A percentile compares a stretch with the other conserved stretches of the same genome.
Conservation (phyloP, 305 asterid species). For the Fraxinus velutina region DNA sequence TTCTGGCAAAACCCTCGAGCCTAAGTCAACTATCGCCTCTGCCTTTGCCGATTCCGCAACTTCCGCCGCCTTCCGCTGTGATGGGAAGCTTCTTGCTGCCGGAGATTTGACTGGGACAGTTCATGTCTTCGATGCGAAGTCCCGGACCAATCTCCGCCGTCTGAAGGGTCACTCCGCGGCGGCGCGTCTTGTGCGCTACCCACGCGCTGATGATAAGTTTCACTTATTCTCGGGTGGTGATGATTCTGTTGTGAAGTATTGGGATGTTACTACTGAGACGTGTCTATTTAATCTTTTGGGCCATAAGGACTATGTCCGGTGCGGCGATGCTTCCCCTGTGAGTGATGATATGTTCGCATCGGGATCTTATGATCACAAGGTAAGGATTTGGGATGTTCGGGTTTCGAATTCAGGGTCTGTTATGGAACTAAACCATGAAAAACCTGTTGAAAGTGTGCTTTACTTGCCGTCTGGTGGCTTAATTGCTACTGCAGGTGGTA, state of each 20-base stretch:
- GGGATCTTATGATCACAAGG: constrained; percentile 73
- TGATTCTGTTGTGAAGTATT: constrained; percentile 84
- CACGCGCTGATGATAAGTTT: constrained; percentile 60
- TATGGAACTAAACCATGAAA: constrained; percentile 76
- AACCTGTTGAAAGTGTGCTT: constrained; percentile 81
- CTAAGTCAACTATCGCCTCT: constrained; percentile 51
- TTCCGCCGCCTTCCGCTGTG: constrained; percentile 63
- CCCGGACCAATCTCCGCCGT: constrained; percentile 57
- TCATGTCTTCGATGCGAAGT: constrained; percentile 63
- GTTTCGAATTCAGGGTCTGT: constrained; percentile 46
- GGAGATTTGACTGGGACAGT: constrained; percentile 70
- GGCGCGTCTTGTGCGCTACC: constrained; percentile 57
- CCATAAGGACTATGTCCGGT: constrained; percentile 83
- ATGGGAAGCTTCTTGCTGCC: constrained; percentile 65
- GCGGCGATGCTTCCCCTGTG: constrained; percentile 77
- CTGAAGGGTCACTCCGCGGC: constrained; percentile 67
- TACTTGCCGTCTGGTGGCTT: constrained; percentile 85
- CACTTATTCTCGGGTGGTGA: constrained; percentile 85
- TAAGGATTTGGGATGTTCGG: constrained; percentile 76
- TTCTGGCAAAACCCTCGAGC: constrained; percentile 54
- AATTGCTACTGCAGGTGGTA: constrained; percentile 80
- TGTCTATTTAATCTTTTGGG: constrained; percentile 51
- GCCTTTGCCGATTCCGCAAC: constrained; percentile 54
- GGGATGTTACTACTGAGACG: constrained; percentile 76
- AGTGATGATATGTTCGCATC: constrained; percentile 80